Evolutionary conservation across 208 protist genomes (phyloP).

Genomic region (Lotmaria passim): DNA sequence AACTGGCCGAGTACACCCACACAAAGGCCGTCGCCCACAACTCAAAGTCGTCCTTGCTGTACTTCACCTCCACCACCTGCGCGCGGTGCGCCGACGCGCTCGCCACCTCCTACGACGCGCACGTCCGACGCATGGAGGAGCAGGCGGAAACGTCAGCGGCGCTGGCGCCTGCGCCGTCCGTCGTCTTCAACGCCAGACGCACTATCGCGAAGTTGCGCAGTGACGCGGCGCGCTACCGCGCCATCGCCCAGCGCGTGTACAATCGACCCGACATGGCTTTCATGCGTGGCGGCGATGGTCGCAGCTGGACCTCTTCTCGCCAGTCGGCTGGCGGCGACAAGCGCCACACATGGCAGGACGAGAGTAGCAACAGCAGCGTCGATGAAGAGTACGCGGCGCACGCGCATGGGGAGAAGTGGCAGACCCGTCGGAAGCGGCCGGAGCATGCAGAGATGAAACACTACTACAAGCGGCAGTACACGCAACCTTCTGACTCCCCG

Average conservation of each 20-base stretch:
- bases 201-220: slow-evolving; percentile 72
- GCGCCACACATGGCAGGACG: slow-evolving; percentile 46
- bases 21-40: slow-evolving; percentile 50
- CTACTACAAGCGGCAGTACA: slow-evolving; percentile 48
- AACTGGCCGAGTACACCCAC: slow-evolving; percentile 65
- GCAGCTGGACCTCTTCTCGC: slow-evolving; percentile 19
- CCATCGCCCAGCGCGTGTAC: slow-evolving; percentile 66
- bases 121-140: slow-evolving; percentile 44
- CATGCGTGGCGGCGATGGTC: slow-evolving; percentile 44
- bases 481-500: background rate
- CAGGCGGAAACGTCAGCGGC: slow-evolving; percentile 32
- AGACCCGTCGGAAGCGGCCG: slow-evolving; percentile 58
- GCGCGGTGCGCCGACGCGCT: slow-evolving; percentile 47
- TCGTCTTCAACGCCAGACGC: slow-evolving; percentile 61
- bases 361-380: slow-evolving; percentile 39
- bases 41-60: slow-evolving; percentile 59
- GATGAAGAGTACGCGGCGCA: slow-evolving; percentile 59
- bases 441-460: slow-evolving; percentile 69
- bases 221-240: slow-evolving; percentile 68
- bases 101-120: slow-evolving; percentile 65
- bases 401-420: slow-evolving; percentile 57
- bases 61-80: slow-evolving; percentile 77
- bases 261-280: slow-evolving; percentile 78
- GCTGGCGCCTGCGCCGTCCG: slow-evolving; percentile 54
- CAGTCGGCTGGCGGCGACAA: slow-evolving; percentile 21